Percentiles rank a stretch among this genome's conserved stretches.
Conservation (phyloP, 805 yeast species). For the Zygosaccharomyces bisporus region DNA sequence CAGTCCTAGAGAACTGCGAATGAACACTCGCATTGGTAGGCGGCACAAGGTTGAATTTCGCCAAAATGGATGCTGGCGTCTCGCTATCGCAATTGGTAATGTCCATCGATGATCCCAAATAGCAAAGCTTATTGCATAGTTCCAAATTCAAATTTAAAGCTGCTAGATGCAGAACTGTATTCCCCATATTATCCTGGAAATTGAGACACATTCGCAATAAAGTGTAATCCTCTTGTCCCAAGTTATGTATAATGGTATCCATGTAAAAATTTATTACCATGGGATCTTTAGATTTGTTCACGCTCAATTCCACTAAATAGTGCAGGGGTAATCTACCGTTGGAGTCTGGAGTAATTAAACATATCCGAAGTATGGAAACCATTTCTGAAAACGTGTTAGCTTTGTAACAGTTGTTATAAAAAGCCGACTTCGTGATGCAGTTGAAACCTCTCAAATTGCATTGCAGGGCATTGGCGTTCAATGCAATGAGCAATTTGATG, state of each 20-base stretch:
- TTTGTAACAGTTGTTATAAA: constrained; percentile 70
- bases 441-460: constrained; percentile 60
- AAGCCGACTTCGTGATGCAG: constrained; percentile 62
- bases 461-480: constrained; percentile 58
- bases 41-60: constrained; percentile 29
- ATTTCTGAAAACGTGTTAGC: constrained; percentile 55
- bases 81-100: constrained; percentile 31
- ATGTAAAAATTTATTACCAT: constrained; percentile 55
- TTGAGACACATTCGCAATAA: constrained; percentile 58
- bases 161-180: constrained; percentile 81
- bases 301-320: constrained; percentile 54
- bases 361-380: constrained; percentile 56
- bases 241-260: constrained; percentile 44
- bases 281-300: constrained; percentile 46
- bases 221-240: constrained; percentile 39
- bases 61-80: constrained; percentile 31
- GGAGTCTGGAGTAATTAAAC: constrained; percentile 67
- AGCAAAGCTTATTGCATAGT: constrained; percentile 31
- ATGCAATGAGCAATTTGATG: constrained; percentile 50
- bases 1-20: constrained; percentile 6
- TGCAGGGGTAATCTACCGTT: constrained; percentile 73
- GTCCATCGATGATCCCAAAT: constrained; percentile 34
- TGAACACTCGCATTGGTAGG: constrained; percentile 16
- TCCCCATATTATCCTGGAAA: constrained; percentile 78
- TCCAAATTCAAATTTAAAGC: constrained; percentile 37